These are phyloP conservation scores for Fallopia convolvulus DNA, from an alignment of 148 eudicot genomes.

Conservation along the genomic window DNA sequence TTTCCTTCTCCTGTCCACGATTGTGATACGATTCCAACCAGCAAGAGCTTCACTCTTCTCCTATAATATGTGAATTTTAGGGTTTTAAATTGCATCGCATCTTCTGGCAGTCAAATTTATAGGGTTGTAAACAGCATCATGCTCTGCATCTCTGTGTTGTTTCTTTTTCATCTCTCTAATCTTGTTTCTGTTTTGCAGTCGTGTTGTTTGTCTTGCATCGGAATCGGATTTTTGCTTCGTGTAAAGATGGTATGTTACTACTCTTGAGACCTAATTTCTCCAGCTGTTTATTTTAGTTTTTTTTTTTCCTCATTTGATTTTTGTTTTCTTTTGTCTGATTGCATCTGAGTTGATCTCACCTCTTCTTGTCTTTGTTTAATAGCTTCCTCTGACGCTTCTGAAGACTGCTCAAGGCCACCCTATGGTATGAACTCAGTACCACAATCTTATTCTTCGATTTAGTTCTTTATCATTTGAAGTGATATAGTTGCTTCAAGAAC, in stretches of 20 bases:
- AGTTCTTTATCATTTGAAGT: neutral
- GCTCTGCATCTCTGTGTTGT: neutral
- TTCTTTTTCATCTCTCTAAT: neutral
- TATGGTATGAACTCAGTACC: constrained; percentile 36
- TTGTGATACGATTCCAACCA: neutral
- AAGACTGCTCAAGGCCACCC: constrained; percentile 90
- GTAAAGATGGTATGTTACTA: constrained; percentile 1
- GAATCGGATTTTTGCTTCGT: neutral
- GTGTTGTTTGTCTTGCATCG: neutral
- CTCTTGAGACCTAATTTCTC: neutral
- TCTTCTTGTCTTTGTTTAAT: constrained; percentile 9
- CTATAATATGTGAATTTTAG: neutral
- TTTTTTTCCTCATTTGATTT: neutral
- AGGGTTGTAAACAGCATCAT: neutral
- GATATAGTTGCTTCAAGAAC: no score
- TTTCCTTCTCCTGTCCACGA: neutral
- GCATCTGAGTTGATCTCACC: neutral
- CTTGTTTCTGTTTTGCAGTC: neutral
- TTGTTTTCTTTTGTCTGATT: neutral
- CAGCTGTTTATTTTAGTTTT: neutral
- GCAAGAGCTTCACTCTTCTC: neutral
- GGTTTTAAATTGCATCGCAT: neutral
- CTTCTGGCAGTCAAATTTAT: neutral
- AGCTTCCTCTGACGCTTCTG: constrained; percentile 75
- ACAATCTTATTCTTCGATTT: neutral